A percentile compares a stretch with the other conserved stretches of the same genome.
Conservation (phyloP, 257 asterid species). For the Lantana camara region DNA sequence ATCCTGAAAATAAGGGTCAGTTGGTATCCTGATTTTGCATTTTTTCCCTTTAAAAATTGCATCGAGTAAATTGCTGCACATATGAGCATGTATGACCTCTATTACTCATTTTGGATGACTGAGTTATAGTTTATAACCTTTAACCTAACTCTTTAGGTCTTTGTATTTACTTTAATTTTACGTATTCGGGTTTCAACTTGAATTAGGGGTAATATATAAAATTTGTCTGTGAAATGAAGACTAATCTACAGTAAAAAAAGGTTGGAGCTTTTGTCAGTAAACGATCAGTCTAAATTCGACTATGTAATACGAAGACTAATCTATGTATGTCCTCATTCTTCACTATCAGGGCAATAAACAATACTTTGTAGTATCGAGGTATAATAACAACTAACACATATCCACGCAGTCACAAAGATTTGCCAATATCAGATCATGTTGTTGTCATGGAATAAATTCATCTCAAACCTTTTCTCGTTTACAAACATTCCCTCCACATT, state of each 20-base stretch:
- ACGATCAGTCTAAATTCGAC: slow-evolving; percentile 32
- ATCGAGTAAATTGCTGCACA: too few relatives aligned
- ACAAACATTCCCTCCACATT: slow-evolving; percentile 24
- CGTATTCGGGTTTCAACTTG: too few relatives aligned
- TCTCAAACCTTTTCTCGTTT: slow-evolving; percentile 39
- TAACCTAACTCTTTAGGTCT: too few relatives aligned
- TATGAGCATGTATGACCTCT: too few relatives aligned
- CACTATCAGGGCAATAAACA: slow-evolving; percentile 17
- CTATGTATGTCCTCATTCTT: slow-evolving; percentile 23
- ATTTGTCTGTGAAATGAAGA: too few relatives aligned
- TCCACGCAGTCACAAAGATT: slow-evolving; percentile 13
- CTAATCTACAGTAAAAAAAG: slow-evolving; percentile 18
- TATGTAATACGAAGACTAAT: slow-evolving; percentile 25
- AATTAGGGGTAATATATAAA: too few relatives aligned
- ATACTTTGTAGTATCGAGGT: slow-evolving; percentile 34
- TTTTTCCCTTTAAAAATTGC: too few relatives aligned
- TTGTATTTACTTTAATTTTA: too few relatives aligned
- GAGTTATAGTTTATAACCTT: too few relatives aligned
- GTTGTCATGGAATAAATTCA: slow-evolving; percentile 23
- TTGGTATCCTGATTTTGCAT: too few relatives aligned
- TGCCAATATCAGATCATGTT: slow-evolving; percentile 20
- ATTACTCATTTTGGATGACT: too few relatives aligned
- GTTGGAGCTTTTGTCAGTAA: slow-evolving; percentile 28
- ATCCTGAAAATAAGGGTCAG: too few relatives aligned
- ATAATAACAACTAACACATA: slow-evolving; percentile 13